phyloP scores from a whole-genome alignment of 768 basidiomycete genomes.

The Hygrophoropsis aurantiaca region DNA sequence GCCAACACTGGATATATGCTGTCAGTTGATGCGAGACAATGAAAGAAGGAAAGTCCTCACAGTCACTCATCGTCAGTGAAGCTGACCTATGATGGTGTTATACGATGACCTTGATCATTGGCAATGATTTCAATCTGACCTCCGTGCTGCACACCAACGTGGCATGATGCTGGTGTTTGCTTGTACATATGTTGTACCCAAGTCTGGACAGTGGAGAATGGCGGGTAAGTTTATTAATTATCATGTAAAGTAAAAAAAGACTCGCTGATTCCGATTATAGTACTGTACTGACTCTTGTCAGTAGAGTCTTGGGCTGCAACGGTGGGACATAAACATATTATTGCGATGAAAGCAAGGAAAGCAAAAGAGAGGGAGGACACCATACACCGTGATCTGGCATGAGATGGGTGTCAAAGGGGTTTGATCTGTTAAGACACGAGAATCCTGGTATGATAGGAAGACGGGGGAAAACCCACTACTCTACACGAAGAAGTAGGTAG shows the following conservation, averaged over 20 bases:
- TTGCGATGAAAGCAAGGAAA: slow-evolving; percentile 64
- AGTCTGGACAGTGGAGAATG: slow-evolving; percentile 58
- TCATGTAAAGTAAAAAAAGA: slow-evolving; percentile 3
- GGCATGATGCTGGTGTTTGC: neutral
- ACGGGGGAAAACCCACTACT: too few species aligned
- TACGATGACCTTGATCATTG: too few species aligned
- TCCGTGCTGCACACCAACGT: too few species aligned
- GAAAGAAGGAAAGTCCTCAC: slow-evolving; percentile 20
- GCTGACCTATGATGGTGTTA: slow-evolving; percentile 85
- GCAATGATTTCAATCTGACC: too few species aligned
- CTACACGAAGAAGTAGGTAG: too few species aligned
- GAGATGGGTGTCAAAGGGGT: slow-evolving; percentile 44
- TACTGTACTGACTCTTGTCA: slow-evolving; percentile 73
- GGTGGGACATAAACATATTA: slow-evolving; percentile 69
- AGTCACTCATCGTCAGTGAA: slow-evolving; percentile 81
- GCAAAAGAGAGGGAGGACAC: slow-evolving; percentile 59
- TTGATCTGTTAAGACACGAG: too few species aligned
- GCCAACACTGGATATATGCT: slow-evolving; percentile 54
- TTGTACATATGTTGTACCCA: slow-evolving; percentile 79
- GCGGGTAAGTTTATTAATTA: slow-evolving; percentile 7
- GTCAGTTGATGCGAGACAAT: neutral
- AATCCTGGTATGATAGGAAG: too few species aligned
- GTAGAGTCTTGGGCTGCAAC: slow-evolving; percentile 60
- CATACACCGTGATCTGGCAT: slow-evolving; percentile 54
- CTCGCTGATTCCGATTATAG: slow-evolving; percentile 90